These are phyloP conservation scores for Asterochloris erici DNA, from an alignment of 139 green algal genomes.

Conservation along the genomic window DNA sequence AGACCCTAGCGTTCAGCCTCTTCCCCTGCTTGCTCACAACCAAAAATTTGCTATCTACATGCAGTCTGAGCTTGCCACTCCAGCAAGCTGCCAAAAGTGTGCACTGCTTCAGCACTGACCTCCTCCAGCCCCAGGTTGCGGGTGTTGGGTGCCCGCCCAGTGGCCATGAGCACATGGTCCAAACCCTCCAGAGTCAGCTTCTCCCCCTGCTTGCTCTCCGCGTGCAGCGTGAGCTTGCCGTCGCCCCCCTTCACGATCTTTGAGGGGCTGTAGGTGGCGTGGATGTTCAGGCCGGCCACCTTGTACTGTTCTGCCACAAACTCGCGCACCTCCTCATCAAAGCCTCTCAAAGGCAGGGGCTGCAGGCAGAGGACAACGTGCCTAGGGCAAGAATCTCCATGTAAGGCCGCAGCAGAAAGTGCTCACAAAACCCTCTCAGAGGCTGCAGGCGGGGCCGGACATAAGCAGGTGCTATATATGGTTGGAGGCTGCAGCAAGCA, in stretches of 20 bases:
- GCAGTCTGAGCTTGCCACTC: too few relatives aligned
- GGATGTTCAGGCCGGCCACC: constrained; percentile 53
- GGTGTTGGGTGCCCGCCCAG: constrained; percentile 80
- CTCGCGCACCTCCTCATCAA: constrained; percentile 43
- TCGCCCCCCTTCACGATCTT: constrained; percentile 30
- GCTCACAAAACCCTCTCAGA: too few relatives aligned
- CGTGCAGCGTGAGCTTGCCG: constrained; percentile 27
- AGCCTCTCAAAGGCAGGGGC: constrained; percentile 25
- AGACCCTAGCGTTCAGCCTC: too few relatives aligned
- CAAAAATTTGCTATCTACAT: too few relatives aligned
- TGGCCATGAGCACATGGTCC: constrained; percentile 81
- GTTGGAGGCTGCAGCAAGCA: too few relatives aligned
- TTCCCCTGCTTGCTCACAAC: too few relatives aligned
- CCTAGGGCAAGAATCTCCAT: too few relatives aligned
- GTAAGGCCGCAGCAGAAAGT: too few relatives aligned
- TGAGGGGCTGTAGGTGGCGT: constrained; percentile 42
- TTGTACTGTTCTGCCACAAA: constrained; percentile 51
- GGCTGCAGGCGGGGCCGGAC: too few relatives aligned
- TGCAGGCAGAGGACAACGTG: neutral
- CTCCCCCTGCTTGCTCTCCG: constrained; percentile 19
- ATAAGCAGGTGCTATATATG: too few relatives aligned
- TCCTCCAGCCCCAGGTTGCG: constrained; percentile 59
- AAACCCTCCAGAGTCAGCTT: constrained; percentile 19
- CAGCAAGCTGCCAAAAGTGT: too few relatives aligned
- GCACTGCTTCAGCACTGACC: neutral